Base-by-base conservation (phyloP, 1,139 yeast genomes). In the Arxiozyma telluris region DNA sequence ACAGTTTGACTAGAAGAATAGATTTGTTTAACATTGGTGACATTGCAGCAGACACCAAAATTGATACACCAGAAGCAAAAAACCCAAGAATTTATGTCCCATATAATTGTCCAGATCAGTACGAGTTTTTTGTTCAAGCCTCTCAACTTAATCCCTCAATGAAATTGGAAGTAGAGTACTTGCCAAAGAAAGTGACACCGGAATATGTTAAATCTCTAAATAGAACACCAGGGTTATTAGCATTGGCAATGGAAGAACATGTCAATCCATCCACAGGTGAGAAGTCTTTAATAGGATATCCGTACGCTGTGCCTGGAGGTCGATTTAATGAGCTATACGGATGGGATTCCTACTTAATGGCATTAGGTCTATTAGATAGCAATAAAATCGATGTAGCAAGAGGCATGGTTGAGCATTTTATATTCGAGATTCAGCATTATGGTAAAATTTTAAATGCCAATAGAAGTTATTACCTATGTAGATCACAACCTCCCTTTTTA, bases 401-500 rank as follows among this genome's bases (percentile, higher is more conserved):
- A 61, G 96, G 96, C 0, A 89, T 93, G 94, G 89, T 93, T 12
- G 93, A 87, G 65, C 91, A 93, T 70, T 91, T 90, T 67, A 84
- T 90, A 56, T 93, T 85, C 71, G 97, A 94, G 67, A 90, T 93
- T 64, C 76, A 83, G 51, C 84, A 93, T 67, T 93, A 93, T 69
- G 96, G 97, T 50, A 91, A 90, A 73, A 87, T 93, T 53, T 76
- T 93, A 62, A 94, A 94, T 70, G 98, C 98, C 21, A 94, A 93
- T 71, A 79, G 98, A 65, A 82, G 95, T 1, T 93, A 94, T 71
- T 94, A 89, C 66, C 74, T 93, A 55, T 86, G 95, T 55, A 80
- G 98, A 62, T 88, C 97, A 0, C 98, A 94, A 70, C 98, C 98
- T 1, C 98, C 98, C n/a, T 91, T 93, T 66, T 74, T 94, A 59